Evolutionary conservation across 192 early-diverging fungal species (phyloP), one percentile per base, ranked within the genome.

Genomic region (Spinellus fusiger): DNA sequence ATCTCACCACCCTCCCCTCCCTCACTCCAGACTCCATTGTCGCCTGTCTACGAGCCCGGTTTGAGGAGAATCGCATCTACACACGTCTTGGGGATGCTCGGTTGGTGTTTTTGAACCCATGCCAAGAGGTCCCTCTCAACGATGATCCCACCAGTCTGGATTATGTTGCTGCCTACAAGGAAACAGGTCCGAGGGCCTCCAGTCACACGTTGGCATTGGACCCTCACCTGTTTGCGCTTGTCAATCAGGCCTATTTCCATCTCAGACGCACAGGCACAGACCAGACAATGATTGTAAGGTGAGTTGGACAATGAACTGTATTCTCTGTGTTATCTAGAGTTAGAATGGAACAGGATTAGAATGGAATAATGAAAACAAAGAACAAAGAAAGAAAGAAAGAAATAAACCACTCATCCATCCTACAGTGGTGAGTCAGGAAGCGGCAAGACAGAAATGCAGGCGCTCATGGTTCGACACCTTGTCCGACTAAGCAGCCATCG

Each of bases 371-470:
- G 15, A 26, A 2, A 50, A 4, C 28, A 50, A 27, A 50, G 55
- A 0, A 53, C 15, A 18, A 35, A 48, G 25, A 55, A 33, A 31
- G n/a, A 51, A 64, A 68, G 51, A 26, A 46, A 10, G 40, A 47
- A 46, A 34, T 35, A 22, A 16, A 54, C n/a, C n/a, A 49, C 31
- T 18, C 18, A 28, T 18, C 23, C 50, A 28, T 48, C 27, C 58
- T 22, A 33, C 33, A 92, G 91, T 54, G 95, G 95, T 37, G 84
- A 90, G 54, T 81, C 83, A 31, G 95, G 93, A 28, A 84, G 84
- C 33, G 93, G 95, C 51, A 98, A 98, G 62, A 79, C 93, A 1
- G 80, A 83, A 37, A 75, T 83, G 5, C 80, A 83, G n/a, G 73
- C 77, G 9, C 85, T 89, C 54, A 73, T 93, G 38, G 71, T 84